Percentiles rank a stretch among this genome's conserved stretches.
phyloP scores from a whole-genome alignment of 345 rosid genomes.

The Acer campestre region DNA sequence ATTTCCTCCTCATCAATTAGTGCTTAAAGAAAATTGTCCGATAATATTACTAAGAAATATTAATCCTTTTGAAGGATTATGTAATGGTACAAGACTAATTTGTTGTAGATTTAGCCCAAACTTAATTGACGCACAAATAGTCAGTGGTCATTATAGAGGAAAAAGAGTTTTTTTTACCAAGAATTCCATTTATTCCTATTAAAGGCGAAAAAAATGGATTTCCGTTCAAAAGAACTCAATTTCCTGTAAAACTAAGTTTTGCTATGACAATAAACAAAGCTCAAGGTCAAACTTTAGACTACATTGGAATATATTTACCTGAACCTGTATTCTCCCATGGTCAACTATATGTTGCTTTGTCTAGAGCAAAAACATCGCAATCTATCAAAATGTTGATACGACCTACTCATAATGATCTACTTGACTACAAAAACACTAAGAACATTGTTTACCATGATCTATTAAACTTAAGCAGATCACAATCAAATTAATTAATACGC shows the following conservation, averaged over 20 bases:
- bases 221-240: too few relatives aligned
- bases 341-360: neutral
- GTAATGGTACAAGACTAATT: neutral
- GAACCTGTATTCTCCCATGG: neutral
- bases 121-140: too few relatives aligned
- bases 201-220: too few relatives aligned
- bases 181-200: too few relatives aligned
- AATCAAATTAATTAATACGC: too few relatives aligned
- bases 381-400: neutral
- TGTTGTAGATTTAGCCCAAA: neutral
- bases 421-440: too few relatives aligned
- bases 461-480: too few relatives aligned
- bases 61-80: neutral
- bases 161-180: too few relatives aligned
- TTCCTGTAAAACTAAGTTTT: neutral
- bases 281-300: neutral
- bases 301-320: neutral
- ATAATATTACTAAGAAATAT: neutral
- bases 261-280: neutral
- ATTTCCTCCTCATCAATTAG: too few relatives aligned
- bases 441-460: too few relatives aligned
- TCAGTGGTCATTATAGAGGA: too few relatives aligned
- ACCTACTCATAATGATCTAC: neutral
- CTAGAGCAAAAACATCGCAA: neutral
- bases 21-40: too few relatives aligned